Base-by-base conservation (phyloP, 106 monocot genomes). In the Hemerocallis citrina region DNA sequence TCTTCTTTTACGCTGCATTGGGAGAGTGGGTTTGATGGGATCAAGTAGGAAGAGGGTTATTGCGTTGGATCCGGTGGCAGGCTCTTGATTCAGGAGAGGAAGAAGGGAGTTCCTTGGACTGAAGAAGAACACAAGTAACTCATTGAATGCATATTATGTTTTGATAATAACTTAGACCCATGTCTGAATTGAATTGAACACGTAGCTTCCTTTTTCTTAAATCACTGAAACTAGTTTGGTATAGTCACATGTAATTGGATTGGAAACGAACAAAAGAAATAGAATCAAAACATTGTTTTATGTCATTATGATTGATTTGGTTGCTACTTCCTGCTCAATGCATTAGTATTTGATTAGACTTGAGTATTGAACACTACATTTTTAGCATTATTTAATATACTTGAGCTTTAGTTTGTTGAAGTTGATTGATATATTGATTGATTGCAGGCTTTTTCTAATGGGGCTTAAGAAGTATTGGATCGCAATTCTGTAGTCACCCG, bases 61-160 rank as follows among this genome's bases (percentile, higher is more conserved):
- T 67, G 61, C 34, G 73, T 65, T 34, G 72, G 80, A 39, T 24
- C 66, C 15, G 77, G 33, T 1, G 71, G 58, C n/a, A 61, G 80
- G 55, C 62, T 67, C 2, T 64, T 60, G 4, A 88, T 84, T 34
- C 92, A 92, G 17, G 88, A 92, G 74, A 77, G 88, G 73, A 92
- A 92, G 73, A 92, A 92, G 47, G 92, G 88, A 5, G 74, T 92
- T 24, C 87, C 92, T 19, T 92, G 92, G 92, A 87, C 92, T 28
- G 92, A 92, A 69, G 84, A 92, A 19, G 92, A 92, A 52, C 92
- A 92, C 84, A 92, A 78, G 92, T 87, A 67, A 48, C 48, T 0
- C 16, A 36, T 6, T n/a, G n/a, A n/a, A n/a, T n/a, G n/a, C n/a
- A n/a, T n/a, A n/a, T n/a, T n/a, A n/a, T n/a, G n/a, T n/a, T n/a